These are phyloP conservation scores for Bondarzewia mesenterica DNA, from an alignment of 1,284 basidiomycete genomes.

Conservation along the genomic window DNA sequence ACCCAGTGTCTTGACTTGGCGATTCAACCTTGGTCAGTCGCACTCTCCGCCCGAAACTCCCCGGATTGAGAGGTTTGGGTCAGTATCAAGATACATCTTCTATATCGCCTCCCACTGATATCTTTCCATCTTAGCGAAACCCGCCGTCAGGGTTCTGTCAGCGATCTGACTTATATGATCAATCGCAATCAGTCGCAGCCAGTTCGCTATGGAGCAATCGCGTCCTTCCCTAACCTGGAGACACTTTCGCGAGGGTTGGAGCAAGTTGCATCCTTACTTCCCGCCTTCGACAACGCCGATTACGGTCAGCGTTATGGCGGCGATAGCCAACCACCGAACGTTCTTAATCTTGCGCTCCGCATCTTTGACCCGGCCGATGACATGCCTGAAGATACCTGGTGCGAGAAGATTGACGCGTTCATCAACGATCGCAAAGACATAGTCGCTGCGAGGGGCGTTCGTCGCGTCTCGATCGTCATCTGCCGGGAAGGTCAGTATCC, in stretches of 20 bases:
- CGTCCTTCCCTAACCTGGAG: constrained; percentile 76
- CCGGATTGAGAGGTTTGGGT: constrained; percentile 54
- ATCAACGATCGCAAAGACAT: constrained; percentile 65
- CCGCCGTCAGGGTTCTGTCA: constrained; percentile 79
- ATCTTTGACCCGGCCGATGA: constrained; percentile 75
- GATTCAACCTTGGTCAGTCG: constrained; percentile 86
- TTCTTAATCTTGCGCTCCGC: constrained; percentile 89
- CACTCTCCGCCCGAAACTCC: constrained; percentile 83
- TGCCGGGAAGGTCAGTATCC: constrained; percentile 92
- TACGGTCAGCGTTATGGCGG: constrained; percentile 69
- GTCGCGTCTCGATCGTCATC: constrained; percentile 88
- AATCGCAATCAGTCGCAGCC: constrained; percentile 79
- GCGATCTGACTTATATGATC: constrained; percentile 89
- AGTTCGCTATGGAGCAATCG: constrained; percentile 80
- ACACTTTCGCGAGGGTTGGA: constrained; percentile 71
- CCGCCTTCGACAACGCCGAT: constrained; percentile 64
- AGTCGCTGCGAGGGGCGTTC: constrained; percentile 73
- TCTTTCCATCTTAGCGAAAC: constrained; percentile 23
- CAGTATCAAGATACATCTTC: constrained; percentile 22
- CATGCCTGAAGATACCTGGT: constrained; percentile 74
- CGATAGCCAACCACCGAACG: constrained; percentile 75
- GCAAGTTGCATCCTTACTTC: constrained; percentile 61
- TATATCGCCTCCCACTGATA: constrained; percentile 6
- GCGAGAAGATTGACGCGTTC: constrained; percentile 65
- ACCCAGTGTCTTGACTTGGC: constrained; percentile 82